A percentile compares a stretch with the other conserved stretches of the same genome.
Evolutionary conservation across 257 asterid genomes (phyloP).

Genomic region (Catharanthus roseus): DNA sequence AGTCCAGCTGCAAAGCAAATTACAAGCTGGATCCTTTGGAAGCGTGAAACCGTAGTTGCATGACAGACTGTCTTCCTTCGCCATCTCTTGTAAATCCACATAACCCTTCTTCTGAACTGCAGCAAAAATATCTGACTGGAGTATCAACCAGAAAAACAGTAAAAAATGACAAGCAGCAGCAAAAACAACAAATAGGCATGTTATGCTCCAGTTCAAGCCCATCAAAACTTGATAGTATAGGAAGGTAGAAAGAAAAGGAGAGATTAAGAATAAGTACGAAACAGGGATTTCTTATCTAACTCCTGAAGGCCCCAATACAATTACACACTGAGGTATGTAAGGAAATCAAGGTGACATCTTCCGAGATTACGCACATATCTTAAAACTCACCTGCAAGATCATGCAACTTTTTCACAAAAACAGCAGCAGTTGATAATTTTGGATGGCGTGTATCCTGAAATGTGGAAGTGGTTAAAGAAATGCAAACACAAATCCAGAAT

Average conservation of each 20-base stretch:
- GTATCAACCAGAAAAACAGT: not conserved
- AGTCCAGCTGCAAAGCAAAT: conserved; percentile 84
- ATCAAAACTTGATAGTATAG: conserved; percentile 1
- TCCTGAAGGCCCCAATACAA: not conserved
- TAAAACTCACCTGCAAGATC: conserved; percentile 79
- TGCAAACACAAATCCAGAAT: conserved; percentile 8
- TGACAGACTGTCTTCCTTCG: conserved; percentile 59
- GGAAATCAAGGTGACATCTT: not conserved
- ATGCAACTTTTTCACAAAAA: conserved; percentile 78
- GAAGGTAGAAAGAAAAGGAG: conserved; percentile 7
- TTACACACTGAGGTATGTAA: not conserved
- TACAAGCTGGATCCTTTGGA: conserved; percentile 77
- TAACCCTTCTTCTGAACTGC: conserved; percentile 94
- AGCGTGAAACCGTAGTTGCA: conserved; percentile 88
- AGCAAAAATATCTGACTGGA: conserved; percentile 19
- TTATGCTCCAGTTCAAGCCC: conserved; percentile 1
- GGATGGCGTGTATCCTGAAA: conserved; percentile 79
- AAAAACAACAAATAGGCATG: not conserved
- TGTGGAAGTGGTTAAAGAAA: conserved; percentile 1
- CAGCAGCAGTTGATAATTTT: conserved; percentile 86
- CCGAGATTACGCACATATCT: not conserved
- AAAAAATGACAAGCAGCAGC: not conserved
- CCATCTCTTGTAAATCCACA: conserved; percentile 79
- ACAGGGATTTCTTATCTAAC: not conserved
- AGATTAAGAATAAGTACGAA: not conserved